These are phyloP conservation scores for Colletotrichum sp. DNA, from an alignment of 2,329 filamentous ascomycete species.

Conservation along the genomic window DNA sequence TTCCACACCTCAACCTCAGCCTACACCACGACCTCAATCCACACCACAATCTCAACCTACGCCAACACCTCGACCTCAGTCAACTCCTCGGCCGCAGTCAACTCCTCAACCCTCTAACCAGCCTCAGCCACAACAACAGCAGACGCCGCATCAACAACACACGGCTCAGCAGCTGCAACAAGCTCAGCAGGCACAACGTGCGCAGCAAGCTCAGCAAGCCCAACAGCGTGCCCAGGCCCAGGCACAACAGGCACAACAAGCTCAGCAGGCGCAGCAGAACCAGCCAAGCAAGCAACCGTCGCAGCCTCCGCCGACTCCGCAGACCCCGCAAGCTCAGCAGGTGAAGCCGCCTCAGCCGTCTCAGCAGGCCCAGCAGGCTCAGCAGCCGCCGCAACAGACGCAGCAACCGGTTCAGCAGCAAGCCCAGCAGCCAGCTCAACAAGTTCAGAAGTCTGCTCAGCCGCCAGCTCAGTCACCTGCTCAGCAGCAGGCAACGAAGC, in stretches of 20 bases:
- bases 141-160: neutral
- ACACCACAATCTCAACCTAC: constrained; percentile 5
- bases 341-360: constrained; percentile 28
- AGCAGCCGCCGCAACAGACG: constrained; percentile 31
- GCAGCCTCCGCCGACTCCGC: constrained; percentile 23
- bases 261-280: constrained; percentile 16
- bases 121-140: constrained; percentile 45
- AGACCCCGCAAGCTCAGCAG: constrained; percentile 25
- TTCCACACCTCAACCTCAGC: constrained; percentile 1
- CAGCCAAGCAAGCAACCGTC: constrained; percentile 31
- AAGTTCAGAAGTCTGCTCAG: constrained; percentile 27
- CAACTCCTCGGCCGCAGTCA: neutral
- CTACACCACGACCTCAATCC: constrained; percentile 10
- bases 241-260: constrained; percentile 34
- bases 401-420: constrained; percentile 30
- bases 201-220: constrained; percentile 26
- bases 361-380: constrained; percentile 14
- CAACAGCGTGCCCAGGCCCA: constrained; percentile 6
- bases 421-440: constrained; percentile 34
- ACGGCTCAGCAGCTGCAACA: constrained; percentile 10
- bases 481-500: constrained; percentile 28
- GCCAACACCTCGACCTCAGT: neutral
- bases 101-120: constrained; percentile 50
- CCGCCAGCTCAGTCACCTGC: constrained; percentile 23
- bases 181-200: constrained; percentile 25